Percentiles rank a stretch among this genome's conserved stretches.
Evolutionary conservation across 257 asterid genomes (phyloP).

Genomic region (Lantana camara): DNA sequence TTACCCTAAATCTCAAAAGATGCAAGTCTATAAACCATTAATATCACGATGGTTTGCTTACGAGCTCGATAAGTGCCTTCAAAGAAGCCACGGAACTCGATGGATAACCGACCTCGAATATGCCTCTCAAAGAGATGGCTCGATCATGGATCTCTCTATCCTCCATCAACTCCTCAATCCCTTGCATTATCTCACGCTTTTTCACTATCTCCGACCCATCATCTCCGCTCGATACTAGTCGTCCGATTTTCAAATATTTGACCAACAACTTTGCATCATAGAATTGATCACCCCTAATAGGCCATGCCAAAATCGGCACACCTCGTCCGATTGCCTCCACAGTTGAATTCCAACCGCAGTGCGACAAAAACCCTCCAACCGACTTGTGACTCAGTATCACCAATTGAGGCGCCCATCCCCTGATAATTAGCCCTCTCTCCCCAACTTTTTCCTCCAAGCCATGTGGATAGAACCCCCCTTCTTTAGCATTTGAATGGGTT

Average conservation of each 20-base stretch:
- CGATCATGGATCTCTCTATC: constrained; percentile 49
- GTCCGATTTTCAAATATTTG: constrained; percentile 48
- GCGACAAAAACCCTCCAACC: constrained; percentile 63
- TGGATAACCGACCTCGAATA: constrained; percentile 55
- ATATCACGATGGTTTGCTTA: constrained; percentile 29
- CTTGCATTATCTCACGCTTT: constrained; percentile 44
- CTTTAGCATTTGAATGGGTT: constrained; percentile 24
- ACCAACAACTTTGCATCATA: constrained; percentile 53
- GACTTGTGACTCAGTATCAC: constrained; percentile 63
- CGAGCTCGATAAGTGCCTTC: constrained; percentile 38
- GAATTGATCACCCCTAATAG: constrained; percentile 79
- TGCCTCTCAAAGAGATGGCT: constrained; percentile 35
- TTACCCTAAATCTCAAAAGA: no score
- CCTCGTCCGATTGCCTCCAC: constrained; percentile 67
- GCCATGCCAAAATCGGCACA: constrained; percentile 73
- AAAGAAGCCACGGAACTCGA: constrained; percentile 55
- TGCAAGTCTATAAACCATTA: background rate
- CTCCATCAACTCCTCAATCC: constrained; percentile 52
- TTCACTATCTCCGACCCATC: constrained; percentile 42
- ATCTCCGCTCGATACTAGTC: constrained; percentile 35
- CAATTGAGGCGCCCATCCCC: constrained; percentile 85
- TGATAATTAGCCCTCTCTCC: constrained; percentile 54
- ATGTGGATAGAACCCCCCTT: constrained; percentile 53
- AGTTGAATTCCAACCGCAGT: constrained; percentile 82
- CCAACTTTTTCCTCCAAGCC: constrained; percentile 49